Evolutionary conservation across 441 rosid species (phyloP), one percentile per base, ranked within the genome.

Genomic region (Pelargonium australe): DNA sequence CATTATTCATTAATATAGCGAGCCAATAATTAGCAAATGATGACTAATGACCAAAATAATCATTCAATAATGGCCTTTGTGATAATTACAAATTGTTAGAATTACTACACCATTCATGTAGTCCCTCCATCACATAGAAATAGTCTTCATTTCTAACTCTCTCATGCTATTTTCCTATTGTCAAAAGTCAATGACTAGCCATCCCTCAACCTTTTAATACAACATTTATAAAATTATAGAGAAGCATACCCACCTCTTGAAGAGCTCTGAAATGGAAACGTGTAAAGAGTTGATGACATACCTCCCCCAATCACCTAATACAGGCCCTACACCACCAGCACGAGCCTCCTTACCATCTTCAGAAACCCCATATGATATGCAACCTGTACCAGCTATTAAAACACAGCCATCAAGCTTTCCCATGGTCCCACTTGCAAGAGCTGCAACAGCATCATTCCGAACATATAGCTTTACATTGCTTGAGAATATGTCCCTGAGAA

Each of bases 321-420:
- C 77, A 34, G 99, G 99, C 57, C 99, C 99, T 44, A 92, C 99
- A 68, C 99, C 98, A 74, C 92, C 90, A 40, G 97, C 97, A 44
- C 97, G 80, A 69, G 97, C 99, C 71, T 92, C 89, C 79, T 85
- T 84, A 49, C 99, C 97, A 78, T 85, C 96, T 82, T 85, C 91
- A 19, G 88, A 86, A 71, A 92, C 87, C 62, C 98, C 99, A 84
- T 88, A 95, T 41, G 98, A 91, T 75, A 95, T 92, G 60, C 92
- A 86, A 65, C 98, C 99, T 2, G 96, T 95, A 78, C 99, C 99
- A 45, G 99, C 97, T 68, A 95, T 95, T 31, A 95, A 73, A 77
- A 95, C 99, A 84, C 99, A 95, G 16, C 98, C 99, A 80, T 95
- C 92, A 74, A 92, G 96, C 81, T 89, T 90, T 77, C 99, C 97